phyloP scores from a whole-genome alignment of 495 filamentous ascomycete genomes.

The Penicillium arizonense region DNA sequence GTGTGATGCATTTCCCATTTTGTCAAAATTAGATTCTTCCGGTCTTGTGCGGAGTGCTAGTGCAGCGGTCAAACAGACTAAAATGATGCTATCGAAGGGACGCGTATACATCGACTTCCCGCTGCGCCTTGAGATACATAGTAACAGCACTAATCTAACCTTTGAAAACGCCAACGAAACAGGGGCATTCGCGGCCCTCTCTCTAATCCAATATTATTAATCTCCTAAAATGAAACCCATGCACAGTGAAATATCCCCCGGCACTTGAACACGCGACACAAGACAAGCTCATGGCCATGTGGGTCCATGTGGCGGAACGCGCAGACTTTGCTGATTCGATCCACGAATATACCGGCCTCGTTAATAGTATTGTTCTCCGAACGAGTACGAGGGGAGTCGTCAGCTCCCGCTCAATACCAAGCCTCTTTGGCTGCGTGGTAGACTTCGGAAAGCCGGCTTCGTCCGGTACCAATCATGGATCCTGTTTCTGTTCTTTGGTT shows the following conservation, averaged over 20 bases:
- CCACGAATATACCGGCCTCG: not conserved
- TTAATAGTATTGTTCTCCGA: not conserved
- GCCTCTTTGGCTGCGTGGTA: too few species aligned
- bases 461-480: too few species aligned
- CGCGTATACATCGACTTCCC: not conserved
- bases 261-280: not conserved
- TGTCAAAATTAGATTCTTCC: too few species aligned
- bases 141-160: not conserved
- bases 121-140: not conserved
- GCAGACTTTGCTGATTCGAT: conserved; percentile 3
- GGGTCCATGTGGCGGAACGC: not conserved
- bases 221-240: not conserved
- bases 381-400: not conserved
- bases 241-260: not conserved
- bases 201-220: too few species aligned
- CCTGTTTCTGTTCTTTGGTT: too few species aligned
- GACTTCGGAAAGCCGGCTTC: too few species aligned
- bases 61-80: not conserved
- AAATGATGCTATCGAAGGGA: not conserved
- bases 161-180: too few species aligned
- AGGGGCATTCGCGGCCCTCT: too few species aligned
- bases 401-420: not conserved
- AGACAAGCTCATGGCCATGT: conserved; percentile 4
- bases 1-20: too few species aligned
- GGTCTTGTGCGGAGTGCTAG: not conserved